These are phyloP conservation scores for Cryoendolithus antarcticus DNA, from an alignment of 2,329 filamentous ascomycete species.

Conservation along the genomic window DNA sequence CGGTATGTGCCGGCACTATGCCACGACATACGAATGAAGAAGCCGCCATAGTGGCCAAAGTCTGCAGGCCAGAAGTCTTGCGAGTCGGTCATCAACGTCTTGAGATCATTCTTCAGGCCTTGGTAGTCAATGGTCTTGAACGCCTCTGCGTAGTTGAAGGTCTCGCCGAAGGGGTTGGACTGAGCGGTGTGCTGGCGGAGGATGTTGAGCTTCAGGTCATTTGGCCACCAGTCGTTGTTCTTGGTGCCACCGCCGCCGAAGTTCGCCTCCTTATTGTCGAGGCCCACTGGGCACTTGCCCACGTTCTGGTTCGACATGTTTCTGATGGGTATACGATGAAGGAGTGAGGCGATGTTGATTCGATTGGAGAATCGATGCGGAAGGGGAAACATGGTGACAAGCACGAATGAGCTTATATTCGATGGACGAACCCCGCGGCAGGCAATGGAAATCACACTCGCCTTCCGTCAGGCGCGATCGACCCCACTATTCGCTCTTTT, in stretches of 20 bases:
- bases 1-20: constrained; percentile 71
- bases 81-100: constrained; percentile 62
- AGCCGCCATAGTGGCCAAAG: constrained; percentile 67
- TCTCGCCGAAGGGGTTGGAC: constrained; percentile 50
- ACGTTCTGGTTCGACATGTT: too few species aligned
- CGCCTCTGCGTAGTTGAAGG: constrained; percentile 59
- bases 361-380: too few species aligned
- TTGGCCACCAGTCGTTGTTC: constrained; percentile 64
- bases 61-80: constrained; percentile 76
- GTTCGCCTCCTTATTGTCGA: constrained; percentile 10
- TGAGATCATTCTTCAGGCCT: constrained; percentile 61
- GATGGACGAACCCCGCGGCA: too few species aligned
- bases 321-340: too few species aligned
- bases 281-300: constrained; percentile 18
- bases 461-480: too few species aligned
- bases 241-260: constrained; percentile 44
- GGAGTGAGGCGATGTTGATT: too few species aligned
- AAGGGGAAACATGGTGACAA: too few species aligned
- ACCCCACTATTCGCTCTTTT: too few species aligned
- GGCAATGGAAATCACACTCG: too few species aligned
- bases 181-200: constrained; percentile 56
- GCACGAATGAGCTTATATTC: too few species aligned
- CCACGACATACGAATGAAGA: constrained; percentile 74
- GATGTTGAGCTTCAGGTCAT: constrained; percentile 54
- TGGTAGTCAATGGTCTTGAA: constrained; percentile 62